Evolutionary conservation across 768 basidiomycete species (phyloP), one percentile per base, ranked within the genome.

Genomic region (Leccinum aurantiacum): DNA sequence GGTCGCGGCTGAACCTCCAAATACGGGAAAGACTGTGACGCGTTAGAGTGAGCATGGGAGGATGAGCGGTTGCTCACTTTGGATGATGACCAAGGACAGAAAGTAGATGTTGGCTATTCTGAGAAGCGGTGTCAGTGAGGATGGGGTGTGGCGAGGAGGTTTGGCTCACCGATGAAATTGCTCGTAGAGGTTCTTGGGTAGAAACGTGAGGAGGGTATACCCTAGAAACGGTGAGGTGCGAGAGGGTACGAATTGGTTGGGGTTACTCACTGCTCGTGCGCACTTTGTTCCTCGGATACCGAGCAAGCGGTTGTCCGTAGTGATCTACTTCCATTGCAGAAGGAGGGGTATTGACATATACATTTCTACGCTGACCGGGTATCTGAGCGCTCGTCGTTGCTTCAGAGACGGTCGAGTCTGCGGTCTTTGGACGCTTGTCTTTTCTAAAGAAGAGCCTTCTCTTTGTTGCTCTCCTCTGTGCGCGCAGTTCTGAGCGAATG

Each of bases 81-180:
- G 90, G 13, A 95, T 77, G 54, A 95, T 78, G 63, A 93, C 90
- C n/a, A 90, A 79, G 2, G 81, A 81, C 53, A 95, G 75, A 79
- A 97, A 98, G 78, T 93, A 99, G 50, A 98, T 76, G 74, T 98
- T 98, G 59, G 95, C 95, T 53, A 93, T 85, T 41, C 90, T 90
- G 67, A 17, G 31, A 31, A 13, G 29, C 19, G 10, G 47, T 56
- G 52, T 67, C 51, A 33, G 25, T 4, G n/a, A 14, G 15, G 0
- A 8, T 41, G 17, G 8, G 38, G 38, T 17, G 13, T 38, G 7
- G 37, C 6, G 17, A 3, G 6, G 3, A 8, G 7, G 17, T 38
- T 17, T 38, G 19, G 68, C 84, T 64, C 62, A 89, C 88, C 95
- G 83, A 62, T 92, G 82, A 71, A 98, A 99, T 71, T 99, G 96